These are phyloP conservation scores for Tuber borchii DNA, from an alignment of 495 filamentous ascomycete species.

Conservation along the genomic window DNA sequence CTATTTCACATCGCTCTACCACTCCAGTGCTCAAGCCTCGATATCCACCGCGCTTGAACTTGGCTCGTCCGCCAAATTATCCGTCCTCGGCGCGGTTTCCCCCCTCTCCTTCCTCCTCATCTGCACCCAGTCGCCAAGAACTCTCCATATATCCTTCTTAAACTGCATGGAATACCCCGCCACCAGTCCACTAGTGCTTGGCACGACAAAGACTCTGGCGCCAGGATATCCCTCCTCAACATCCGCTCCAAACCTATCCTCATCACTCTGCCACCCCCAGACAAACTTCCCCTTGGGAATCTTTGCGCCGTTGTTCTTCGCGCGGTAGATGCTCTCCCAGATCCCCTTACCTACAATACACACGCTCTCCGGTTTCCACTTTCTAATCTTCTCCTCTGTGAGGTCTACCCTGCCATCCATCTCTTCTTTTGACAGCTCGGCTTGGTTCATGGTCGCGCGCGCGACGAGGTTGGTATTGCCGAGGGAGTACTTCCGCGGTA, in stretches of 20 bases:
- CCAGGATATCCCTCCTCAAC: slow-evolving; percentile 60
- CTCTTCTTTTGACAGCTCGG: slow-evolving; percentile 69
- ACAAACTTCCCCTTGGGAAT: slow-evolving; percentile 63
- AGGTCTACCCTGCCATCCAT: slow-evolving; percentile 72
- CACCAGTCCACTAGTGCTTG: slow-evolving; percentile 80
- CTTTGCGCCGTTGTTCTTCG: slow-evolving; percentile 51
- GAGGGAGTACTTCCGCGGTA: slow-evolving; percentile 66
- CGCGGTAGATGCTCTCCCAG: slow-evolving; percentile 85
- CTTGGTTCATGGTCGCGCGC: slow-evolving; percentile 69
- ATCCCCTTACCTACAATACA: slow-evolving; percentile 90
- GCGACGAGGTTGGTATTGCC: slow-evolving; percentile 91
- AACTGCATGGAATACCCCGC: slow-evolving; percentile 62
- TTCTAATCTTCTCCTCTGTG: slow-evolving; percentile 70
- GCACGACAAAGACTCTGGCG: slow-evolving; percentile 76
- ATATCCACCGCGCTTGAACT: background rate
- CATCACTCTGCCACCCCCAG: slow-evolving; percentile 86
- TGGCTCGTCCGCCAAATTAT: slow-evolving; percentile 5
- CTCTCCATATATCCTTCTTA: slow-evolving; percentile 79
- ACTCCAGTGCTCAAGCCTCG: too few species aligned
- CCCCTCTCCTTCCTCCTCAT: slow-evolving; percentile 54
- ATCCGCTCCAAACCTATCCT: slow-evolving; percentile 64
- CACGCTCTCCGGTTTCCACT: slow-evolving; percentile 68
- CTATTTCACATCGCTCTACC: background rate
- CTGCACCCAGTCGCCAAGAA: slow-evolving; percentile 76
- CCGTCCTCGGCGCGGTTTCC: slow-evolving; percentile 33